Evolutionary conservation across 441 rosid species (phyloP), one percentile per base, ranked within the genome.

Genomic region (Adansonia madagascariensis): DNA sequence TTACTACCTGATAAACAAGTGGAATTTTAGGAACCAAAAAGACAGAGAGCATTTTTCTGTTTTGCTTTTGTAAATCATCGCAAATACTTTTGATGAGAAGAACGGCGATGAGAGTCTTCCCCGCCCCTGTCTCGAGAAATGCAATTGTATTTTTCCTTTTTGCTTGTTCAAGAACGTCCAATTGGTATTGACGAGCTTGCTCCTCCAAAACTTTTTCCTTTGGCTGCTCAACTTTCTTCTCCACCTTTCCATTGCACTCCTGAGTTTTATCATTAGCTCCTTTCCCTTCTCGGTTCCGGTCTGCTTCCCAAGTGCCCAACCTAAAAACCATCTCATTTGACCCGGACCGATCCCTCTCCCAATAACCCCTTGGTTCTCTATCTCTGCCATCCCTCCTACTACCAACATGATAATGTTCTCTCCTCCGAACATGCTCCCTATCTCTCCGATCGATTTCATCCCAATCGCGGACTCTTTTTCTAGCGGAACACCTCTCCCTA

Each of bases 1-100:
- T 73, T 71, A 76, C 11, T 84, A 94, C 99, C 99, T 96, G 99
- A 79, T 97, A 97, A 73, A 97, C 99, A 65, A 97, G 89, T 49
- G 99, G 99, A 79, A 97, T 97, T 86, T 97, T 97, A 20, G 99
- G 99, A 85, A 97, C 99, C 88, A 97, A 86, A 88, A 94, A 97
- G 46, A 97, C 96, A 17, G 98, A 89, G 70, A 97, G 95, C 90
- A 97, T 80, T 89, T 94, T 94, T 82, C 82, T 91, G 80, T 91
- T 92, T 71, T 85, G 87, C 82, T 73, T 84, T 85, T 82, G 88
- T 80, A 92, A 64, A 78, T 94, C 97, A 70, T 83, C 86, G 65
- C 71, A 82, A 78, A 97, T 53, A 80, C 98, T 97, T 82, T 80
- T 93, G 53, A 97, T 94, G 14, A 97, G 88, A 55, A 97, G 94